Conservation (phyloP, 768 basidiomycete genomes). For the Cyclocybe cylindracea region DNA sequence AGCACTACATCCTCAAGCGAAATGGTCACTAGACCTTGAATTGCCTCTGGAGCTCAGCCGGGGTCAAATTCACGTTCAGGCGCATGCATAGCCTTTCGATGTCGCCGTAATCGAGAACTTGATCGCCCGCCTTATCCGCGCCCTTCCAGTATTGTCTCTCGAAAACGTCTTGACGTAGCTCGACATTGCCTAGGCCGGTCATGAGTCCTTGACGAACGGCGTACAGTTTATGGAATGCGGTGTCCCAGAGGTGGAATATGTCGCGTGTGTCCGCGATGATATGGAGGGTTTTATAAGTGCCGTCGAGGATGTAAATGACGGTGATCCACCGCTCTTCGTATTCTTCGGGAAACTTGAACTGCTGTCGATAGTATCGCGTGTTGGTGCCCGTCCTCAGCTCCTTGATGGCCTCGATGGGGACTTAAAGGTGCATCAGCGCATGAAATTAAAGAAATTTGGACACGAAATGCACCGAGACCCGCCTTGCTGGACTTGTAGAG, state of each 20-base stretch:
- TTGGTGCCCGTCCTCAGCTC: constrained; percentile 79
- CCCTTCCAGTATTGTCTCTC: constrained; percentile 83
- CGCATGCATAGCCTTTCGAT: constrained; percentile 70
- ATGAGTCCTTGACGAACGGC: constrained; percentile 70
- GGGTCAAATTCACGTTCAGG: constrained; percentile 62
- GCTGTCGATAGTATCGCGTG: constrained; percentile 69
- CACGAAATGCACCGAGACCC: constrained; percentile 50
- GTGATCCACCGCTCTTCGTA: constrained; percentile 81
- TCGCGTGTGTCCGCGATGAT: constrained; percentile 68
- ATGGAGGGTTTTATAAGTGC: constrained; percentile 83
- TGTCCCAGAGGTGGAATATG: constrained; percentile 50
- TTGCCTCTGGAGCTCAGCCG: constrained; percentile 51
- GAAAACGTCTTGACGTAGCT: constrained; percentile 71
- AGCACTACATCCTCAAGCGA: background rate
- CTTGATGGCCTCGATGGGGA: constrained; percentile 84
- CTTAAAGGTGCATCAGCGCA: constrained; percentile 35
- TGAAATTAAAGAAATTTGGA: background rate
- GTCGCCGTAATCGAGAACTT: constrained; percentile 68
- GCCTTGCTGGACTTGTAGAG: constrained; percentile 68
- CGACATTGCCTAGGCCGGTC: constrained; percentile 63
- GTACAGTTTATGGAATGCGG: constrained; percentile 63
- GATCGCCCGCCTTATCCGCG: constrained; percentile 61
- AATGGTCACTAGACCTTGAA: constrained; percentile 51
- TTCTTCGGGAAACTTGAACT: constrained; percentile 63
- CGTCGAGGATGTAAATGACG: constrained; percentile 78